Evolutionary conservation across 352 stramenopile genomes (phyloP).

Genomic region (Blastocystis sp.): DNA sequence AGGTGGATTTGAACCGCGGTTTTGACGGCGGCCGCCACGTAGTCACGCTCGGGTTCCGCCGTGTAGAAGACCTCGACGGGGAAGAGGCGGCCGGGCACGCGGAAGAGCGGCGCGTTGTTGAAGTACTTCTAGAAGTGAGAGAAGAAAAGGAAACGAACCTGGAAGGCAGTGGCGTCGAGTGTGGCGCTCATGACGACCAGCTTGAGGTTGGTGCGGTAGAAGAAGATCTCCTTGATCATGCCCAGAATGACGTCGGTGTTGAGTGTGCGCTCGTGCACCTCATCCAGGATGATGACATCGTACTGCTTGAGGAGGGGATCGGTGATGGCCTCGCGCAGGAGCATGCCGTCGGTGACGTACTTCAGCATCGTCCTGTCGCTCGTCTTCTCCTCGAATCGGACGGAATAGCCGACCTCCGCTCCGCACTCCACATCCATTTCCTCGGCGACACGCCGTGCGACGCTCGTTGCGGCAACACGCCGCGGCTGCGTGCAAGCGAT

Average conservation of each 20-base stretch:
- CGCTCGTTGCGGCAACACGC: conserved; percentile 64
- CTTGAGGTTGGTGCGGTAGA: conserved; percentile 88
- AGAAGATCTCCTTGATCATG: conserved; percentile 92
- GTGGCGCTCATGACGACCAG: conserved; percentile 98
- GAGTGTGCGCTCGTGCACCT: conserved; percentile 93
- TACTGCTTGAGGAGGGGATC: conserved; percentile 92
- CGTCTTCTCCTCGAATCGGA: conserved; percentile 97
- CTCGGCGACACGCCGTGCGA: conserved; percentile 52
- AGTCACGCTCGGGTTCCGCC: conserved; percentile 91
- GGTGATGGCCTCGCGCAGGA: conserved; percentile 92
- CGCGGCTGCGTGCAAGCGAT: conserved; percentile 68
- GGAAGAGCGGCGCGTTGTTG: conserved; percentile 84
- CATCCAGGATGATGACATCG: conserved; percentile 92
- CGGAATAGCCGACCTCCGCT: conserved; percentile 95
- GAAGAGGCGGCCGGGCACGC: conserved; percentile 93
- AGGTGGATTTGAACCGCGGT: conserved; percentile 90
- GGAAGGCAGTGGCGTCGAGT: conserved; percentile 95
- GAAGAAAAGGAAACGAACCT: conserved; percentile 75
- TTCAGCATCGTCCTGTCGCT: conserved; percentile 79
- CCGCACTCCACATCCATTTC: conserved; percentile 86
- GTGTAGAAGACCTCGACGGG: conserved; percentile 94
- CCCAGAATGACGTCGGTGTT: conserved; percentile 95
- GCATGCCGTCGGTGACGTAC: conserved; percentile 88
- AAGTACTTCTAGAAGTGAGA: conserved; percentile 81
- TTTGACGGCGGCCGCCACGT: conserved; percentile 85